Evolutionary conservation across 73 alveolate species (phyloP).

Genomic region (Paramecium biaurelia): DNA sequence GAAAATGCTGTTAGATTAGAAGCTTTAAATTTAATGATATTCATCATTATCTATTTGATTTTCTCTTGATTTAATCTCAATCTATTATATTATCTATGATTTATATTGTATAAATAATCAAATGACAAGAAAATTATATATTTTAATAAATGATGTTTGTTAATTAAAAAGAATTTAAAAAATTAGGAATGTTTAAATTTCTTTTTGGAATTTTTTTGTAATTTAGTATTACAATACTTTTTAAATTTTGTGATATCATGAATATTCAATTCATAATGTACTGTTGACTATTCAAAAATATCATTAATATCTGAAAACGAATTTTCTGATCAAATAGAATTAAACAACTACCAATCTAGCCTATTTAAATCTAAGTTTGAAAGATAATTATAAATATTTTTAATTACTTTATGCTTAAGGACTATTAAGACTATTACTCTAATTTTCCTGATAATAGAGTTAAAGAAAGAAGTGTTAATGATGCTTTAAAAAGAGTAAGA

Average conservation of each 20-base stretch:
- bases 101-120: too few species aligned
- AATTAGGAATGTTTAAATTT: background rate
- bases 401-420: background rate
- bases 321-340: background rate
- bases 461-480: conserved; percentile 28
- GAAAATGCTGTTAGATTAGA: conserved; percentile 48
- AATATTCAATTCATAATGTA: too few species aligned
- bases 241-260: background rate
- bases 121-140: background rate
- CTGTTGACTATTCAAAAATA: too few species aligned
- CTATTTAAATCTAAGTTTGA: background rate
- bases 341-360: background rate
- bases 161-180: background rate
- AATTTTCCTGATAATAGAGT: background rate
- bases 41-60: background rate
- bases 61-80: background rate
- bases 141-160: too few species aligned
- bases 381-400: background rate
- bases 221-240: background rate
- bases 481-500: background rate
- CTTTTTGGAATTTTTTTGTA: background rate
- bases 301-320: background rate
- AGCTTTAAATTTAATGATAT: background rate
- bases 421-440: background rate
- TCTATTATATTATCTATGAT: too few species aligned